These are phyloP conservation scores for Malassezia slooffiae DNA, from an alignment of 1,284 basidiomycete species.

Conservation along the genomic window DNA sequence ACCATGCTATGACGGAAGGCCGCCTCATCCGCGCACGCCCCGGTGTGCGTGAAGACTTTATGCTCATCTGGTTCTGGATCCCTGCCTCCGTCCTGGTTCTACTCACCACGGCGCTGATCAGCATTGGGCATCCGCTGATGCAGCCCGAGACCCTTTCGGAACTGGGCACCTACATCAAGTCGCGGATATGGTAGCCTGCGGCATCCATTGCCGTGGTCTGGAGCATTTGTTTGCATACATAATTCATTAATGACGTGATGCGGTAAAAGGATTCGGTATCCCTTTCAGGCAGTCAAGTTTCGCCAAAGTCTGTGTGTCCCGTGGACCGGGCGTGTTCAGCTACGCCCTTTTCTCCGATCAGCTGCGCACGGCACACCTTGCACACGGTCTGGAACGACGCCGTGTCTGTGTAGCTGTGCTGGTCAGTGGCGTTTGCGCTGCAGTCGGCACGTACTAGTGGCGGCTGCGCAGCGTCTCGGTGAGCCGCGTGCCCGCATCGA, in stretches of 20 bases:
- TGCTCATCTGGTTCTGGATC: slow-evolving; percentile 88
- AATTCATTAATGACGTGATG: too few relatives aligned
- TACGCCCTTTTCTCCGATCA: neutral
- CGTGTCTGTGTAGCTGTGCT: slow-evolving; percentile 1
- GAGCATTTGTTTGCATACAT: too few relatives aligned
- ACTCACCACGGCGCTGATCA: slow-evolving; percentile 8
- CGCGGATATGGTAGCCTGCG: too few relatives aligned
- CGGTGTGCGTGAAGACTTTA: slow-evolving; percentile 59
- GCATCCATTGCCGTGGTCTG: too few relatives aligned
- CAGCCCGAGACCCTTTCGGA: too few relatives aligned
- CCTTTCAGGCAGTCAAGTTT: too few relatives aligned
- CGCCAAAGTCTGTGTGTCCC: slow-evolving; percentile 1
- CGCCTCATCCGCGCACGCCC: slow-evolving; percentile 1
- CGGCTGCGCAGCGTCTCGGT: neutral
- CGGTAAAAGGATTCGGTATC: too few relatives aligned
- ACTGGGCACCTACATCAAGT: too few relatives aligned
- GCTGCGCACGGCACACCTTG: neutral
- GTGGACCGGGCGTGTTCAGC: neutral
- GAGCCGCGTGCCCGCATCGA: neutral
- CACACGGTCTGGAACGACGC: neutral
- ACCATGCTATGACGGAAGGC: neutral
- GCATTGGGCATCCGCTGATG: too few relatives aligned
- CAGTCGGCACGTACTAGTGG: slow-evolving; percentile 3
- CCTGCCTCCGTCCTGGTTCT: slow-evolving; percentile 57
- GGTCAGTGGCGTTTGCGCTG: too few relatives aligned